A percentile compares a stretch with the other conserved stretches of the same genome.
Evolutionary conservation across 148 eudicot species (phyloP).

Genomic region (Camellia japonica): DNA sequence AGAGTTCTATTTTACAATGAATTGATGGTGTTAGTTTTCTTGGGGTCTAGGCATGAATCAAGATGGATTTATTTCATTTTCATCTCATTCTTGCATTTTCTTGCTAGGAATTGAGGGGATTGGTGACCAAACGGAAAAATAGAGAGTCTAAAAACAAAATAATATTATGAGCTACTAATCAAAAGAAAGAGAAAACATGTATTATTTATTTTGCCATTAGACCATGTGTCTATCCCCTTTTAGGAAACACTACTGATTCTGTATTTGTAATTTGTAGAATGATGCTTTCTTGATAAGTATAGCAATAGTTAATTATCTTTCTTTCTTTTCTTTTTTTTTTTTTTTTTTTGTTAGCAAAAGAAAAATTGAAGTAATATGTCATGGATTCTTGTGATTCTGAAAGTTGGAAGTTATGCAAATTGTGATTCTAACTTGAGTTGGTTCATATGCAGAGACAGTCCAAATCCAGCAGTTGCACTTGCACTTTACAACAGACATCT

Average conservation of each 20-base stretch:
- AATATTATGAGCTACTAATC: background rate
- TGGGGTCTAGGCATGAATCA: background rate
- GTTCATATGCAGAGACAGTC: conserved; percentile 9
- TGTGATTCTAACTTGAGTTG: conserved; percentile 5
- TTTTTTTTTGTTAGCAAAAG: background rate
- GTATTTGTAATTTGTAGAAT: background rate
- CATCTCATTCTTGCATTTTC: background rate
- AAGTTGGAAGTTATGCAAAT: background rate
- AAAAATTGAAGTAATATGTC: background rate
- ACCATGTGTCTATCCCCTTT: background rate
- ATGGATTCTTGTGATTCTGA: background rate
- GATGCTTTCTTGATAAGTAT: background rate
- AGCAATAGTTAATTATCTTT: background rate
- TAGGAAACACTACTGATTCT: background rate
- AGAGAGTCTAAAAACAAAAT: background rate
- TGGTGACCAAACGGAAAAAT: background rate
- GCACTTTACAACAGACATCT: conserved; percentile 18
- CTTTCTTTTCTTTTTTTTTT: background rate
- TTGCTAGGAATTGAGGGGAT: background rate
- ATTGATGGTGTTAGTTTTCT: background rate
- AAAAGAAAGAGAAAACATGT: background rate
- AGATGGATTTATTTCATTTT: background rate
- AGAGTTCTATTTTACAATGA: background rate
- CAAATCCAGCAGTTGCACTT: conserved; percentile 18
- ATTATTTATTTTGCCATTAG: background rate